These are phyloP conservation scores for Colletotrichum sidae DNA, from an alignment of 2,329 filamentous ascomycete species.

Conservation along the genomic window DNA sequence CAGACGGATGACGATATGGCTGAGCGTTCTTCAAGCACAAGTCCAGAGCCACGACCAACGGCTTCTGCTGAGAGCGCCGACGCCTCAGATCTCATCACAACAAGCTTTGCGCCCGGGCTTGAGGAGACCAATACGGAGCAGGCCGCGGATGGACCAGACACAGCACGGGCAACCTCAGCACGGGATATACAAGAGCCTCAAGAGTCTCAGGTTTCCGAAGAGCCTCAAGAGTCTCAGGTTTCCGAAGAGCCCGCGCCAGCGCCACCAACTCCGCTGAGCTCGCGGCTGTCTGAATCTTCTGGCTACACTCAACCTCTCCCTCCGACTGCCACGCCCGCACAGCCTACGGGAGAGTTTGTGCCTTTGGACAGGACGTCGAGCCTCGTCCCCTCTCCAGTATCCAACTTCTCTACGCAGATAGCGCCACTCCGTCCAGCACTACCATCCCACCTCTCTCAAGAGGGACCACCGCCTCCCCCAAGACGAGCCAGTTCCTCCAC, in stretches of 20 bases:
- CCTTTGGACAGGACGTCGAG: constrained; percentile 32
- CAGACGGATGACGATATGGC: constrained; percentile 9
- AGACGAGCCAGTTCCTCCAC: constrained; percentile 20
- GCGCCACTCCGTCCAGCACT: constrained; percentile 18
- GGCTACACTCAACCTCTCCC: constrained; percentile 27
- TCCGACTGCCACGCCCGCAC: constrained; percentile 32
- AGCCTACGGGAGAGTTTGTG: constrained; percentile 31
- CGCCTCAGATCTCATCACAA: constrained; percentile 16
- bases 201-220: constrained; percentile 36
- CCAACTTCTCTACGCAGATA: constrained; percentile 16
- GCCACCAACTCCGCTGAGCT: constrained; percentile 31
- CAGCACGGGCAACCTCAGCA: constrained; percentile 36
- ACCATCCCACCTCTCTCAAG: constrained; percentile 9
- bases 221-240: constrained; percentile 35
- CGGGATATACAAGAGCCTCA: constrained; percentile 26
- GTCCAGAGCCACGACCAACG: neutral
- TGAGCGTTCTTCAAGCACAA: constrained; percentile 6
- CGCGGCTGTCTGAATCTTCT: constrained; percentile 30
- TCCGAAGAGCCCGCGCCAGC: constrained; percentile 34
- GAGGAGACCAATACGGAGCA: constrained; percentile 25
- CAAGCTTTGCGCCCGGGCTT: constrained; percentile 36
- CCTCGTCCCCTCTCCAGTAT: constrained; percentile 12
- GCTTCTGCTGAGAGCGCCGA: constrained; percentile 2
- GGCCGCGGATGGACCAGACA: constrained; percentile 14
- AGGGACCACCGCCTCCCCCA: constrained; percentile 32